Base-by-base conservation (phyloP, 768 basidiomycete genomes). In the Holtermannia corniformis region DNA sequence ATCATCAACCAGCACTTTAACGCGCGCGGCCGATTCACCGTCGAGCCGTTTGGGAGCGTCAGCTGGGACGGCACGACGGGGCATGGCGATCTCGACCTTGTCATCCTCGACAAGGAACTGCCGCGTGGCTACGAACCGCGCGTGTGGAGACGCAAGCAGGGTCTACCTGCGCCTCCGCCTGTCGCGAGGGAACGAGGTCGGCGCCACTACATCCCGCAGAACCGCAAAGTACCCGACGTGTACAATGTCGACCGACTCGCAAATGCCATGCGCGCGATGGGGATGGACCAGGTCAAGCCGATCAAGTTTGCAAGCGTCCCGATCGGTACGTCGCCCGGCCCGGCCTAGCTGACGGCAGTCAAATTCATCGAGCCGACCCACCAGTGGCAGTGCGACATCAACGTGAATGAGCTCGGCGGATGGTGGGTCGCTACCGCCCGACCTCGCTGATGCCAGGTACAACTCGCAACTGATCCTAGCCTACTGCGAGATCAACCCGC, bases 21-120 rank as follows among this genome's bases (percentile, higher is more conserved):
- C 24, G 45, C 43, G 43, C 48, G 37, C 37, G 23, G 4, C 14
- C 47, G 65, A 47, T 63, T 67, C 52, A 54, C 56, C n/a, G 63
- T 72, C 7, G 70, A 72, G 41, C 62, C 67, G 14, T 72, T 69
- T 56, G 70, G 70, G 21, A 69, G 68, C 56, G 65, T 68, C 19
- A 66, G 64, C 47, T 72, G 70, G 70, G 65, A 65, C 22, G 70
- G 70, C 21, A 59, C 69, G 50, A 66, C 65, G n/a, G 67, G 68
- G 4, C 49, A 54, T 42, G 70, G 65, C 3, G 70, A 72, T 60
- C 41, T 72, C 20, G 70, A 72, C 58, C 27, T 72, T 50, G 63
- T 69, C 13, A 55, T 69, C 16, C 24, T 63, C 44, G 66, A 71
- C 58, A 44, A 47, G 23, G 51, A 52, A 4, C 50, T 58, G 23